Base-by-base conservation (phyloP, 1,284 basidiomycete species). In the Meripilus lineatus region DNA sequence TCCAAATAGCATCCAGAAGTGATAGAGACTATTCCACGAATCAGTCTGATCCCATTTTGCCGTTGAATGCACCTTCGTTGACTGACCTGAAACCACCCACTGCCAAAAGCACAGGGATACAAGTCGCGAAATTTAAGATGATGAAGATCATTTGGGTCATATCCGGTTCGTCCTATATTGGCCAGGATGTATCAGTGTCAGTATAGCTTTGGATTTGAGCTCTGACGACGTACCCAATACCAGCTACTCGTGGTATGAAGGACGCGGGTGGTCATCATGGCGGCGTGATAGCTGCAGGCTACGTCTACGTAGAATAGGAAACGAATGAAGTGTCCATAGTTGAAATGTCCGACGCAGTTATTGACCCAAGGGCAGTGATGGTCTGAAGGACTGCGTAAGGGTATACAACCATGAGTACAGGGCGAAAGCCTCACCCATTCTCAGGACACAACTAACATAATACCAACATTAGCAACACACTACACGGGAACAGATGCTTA, bases 331-430 rank as follows among this genome's bases (percentile, higher is more conserved):
- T 94, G 81, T 1, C 85, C 86, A 50, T 94, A 84, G 63, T 95
- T 97, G 66, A 75, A 79, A 63, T 91, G 85, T 0, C 93, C 93
- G 51, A 96, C 85, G 59, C 92, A 92, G 61, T 90, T 91, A 58
- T 90, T 89, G 44, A 89, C 83, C 89, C 88, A 92, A 18, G 88
- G 88, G 61, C 93, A 95, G 56, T 95, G 93, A 56, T 96, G 93
- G 67, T 92, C 86, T 89, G 50, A 23, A 22, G 3, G 5, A 17
- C n/a, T 40, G 24, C 49, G 46, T 40, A 34, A 49, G 23, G 38
- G 18, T 17, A 23, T 26, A 34, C 26, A 33, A 24, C 41, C n/a
- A n/a, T n/a, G n/a, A n/a, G n/a, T n/a, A n/a, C n/a, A n/a, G n/a
- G n/a, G n/a, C n/a, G n/a, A n/a, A n/a, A n/a, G 32, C 25, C 48